Percentiles rank a stretch among this genome's conserved stretches.
phyloP scores from a whole-genome alignment of 495 filamentous ascomycete species.

The Lichenothelia convexa region DNA sequence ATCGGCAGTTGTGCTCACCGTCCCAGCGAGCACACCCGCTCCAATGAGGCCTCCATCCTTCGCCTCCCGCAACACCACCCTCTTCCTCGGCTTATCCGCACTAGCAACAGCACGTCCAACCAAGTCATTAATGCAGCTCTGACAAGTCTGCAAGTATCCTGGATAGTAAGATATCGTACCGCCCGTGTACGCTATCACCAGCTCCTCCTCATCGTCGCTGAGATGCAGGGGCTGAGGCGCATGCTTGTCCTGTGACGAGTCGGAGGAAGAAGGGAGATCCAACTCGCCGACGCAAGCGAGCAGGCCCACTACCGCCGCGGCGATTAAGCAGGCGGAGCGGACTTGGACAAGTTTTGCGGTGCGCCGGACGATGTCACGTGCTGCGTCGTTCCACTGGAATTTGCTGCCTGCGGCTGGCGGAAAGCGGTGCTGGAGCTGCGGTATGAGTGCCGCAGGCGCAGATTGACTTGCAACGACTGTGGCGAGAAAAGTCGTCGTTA shows the following conservation, averaged over 20 bases:
- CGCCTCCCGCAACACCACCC: conserved; percentile 47
- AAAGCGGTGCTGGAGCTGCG: no score
- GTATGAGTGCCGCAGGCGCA: conserved; percentile 30
- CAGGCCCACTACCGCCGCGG: conserved; percentile 50
- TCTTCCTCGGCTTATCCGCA: conserved; percentile 36
- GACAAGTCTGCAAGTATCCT: conserved; percentile 49
- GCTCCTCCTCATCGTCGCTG: conserved; percentile 25
- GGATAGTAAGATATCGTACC: conserved; percentile 65
- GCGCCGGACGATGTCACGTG: conserved; percentile 35
- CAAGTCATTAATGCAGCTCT: conserved; percentile 45
- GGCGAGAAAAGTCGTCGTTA: conserved; percentile 56
- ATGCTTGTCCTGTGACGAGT: conserved; percentile 1
- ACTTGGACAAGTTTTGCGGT: conserved; percentile 47
- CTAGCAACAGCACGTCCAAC: no score
- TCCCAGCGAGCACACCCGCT: conserved; percentile 56
- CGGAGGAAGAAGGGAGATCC: no score
- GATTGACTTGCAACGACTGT: conserved; percentile 35
- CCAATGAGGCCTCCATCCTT: conserved; percentile 62
- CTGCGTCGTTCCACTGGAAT: conserved; percentile 41
- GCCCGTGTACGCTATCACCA: conserved; percentile 62
- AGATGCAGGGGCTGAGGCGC: neutral
- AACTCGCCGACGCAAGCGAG: conserved; percentile 50
- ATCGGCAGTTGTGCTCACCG: no score
- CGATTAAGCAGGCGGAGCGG: conserved; percentile 52
- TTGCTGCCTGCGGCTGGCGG: conserved; percentile 27